Evolutionary conservation across 768 basidiomycete species (phyloP).

Genomic region (Multifurca ochricompacta): DNA sequence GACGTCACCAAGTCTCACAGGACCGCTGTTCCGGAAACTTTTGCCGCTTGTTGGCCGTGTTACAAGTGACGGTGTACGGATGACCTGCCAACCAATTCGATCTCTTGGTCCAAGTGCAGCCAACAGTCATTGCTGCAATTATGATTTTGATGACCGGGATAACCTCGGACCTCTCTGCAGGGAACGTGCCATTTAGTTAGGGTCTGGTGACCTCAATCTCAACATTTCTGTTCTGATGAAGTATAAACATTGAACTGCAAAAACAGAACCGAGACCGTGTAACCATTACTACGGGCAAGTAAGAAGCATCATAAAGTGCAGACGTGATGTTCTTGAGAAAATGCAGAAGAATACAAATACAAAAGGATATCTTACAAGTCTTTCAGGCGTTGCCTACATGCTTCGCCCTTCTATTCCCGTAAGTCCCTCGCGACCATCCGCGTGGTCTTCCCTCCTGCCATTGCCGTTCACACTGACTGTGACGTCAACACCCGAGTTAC

Average conservation of each 20-base stretch:
- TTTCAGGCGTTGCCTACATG: conserved; percentile 15
- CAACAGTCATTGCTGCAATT: background rate
- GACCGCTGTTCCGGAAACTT: conserved; percentile 14
- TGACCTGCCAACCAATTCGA: background rate
- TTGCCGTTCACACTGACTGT: conserved; percentile 11
- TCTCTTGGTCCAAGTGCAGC: background rate
- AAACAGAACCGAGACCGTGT: background rate
- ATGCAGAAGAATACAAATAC: conserved; percentile 9
- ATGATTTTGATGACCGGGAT: background rate
- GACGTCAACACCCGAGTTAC: conserved; percentile 26
- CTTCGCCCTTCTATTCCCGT: conserved; percentile 17
- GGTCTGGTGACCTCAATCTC: background rate
- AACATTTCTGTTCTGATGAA: conserved; percentile 2
- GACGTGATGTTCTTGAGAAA: conserved; percentile 6
- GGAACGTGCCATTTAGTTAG: background rate
- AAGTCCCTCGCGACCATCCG: conserved; percentile 16
- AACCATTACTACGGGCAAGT: background rate
- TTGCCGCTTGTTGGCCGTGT: conserved; percentile 6
- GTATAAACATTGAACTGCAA: conserved; percentile 5
- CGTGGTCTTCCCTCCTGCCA: conserved; percentile 18
- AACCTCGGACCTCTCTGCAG: background rate
- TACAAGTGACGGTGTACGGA: no score
- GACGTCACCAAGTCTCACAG: conserved; percentile 7
- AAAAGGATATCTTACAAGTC: conserved; percentile 18
- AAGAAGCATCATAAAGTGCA: background rate